Conservation (phyloP, 2,329 filamentous ascomycete species). For the Nothophoma quercina region DNA sequence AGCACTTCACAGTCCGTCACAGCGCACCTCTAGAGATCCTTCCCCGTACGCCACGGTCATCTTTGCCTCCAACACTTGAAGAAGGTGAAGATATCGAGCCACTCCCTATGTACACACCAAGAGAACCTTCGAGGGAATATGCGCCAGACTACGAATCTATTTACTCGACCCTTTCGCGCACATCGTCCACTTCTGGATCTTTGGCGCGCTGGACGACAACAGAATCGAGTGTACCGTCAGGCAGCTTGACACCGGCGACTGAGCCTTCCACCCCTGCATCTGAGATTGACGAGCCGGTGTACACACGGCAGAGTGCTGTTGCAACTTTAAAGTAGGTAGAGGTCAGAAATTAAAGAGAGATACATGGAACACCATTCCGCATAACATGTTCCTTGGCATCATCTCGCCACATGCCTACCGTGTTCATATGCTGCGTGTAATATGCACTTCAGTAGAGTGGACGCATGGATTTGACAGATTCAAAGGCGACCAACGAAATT, state of each 20-base stretch:
- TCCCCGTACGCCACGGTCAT: slow-evolving; percentile 29
- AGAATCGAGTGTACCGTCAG: slow-evolving; percentile 22
- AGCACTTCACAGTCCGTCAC: slow-evolving; percentile 37
- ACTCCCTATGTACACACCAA: slow-evolving; percentile 39
- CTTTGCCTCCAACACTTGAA: slow-evolving; percentile 14
- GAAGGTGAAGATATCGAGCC: slow-evolving; percentile 39
- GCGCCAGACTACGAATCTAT: slow-evolving; percentile 44
- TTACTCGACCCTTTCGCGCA: slow-evolving; percentile 30
- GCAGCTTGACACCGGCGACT: slow-evolving; percentile 12
- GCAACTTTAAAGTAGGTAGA: too few relatives aligned
- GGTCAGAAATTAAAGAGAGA: too few relatives aligned
- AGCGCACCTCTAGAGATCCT: slow-evolving; percentile 41
- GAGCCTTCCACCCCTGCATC: slow-evolving; percentile 20
- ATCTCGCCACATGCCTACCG: too few relatives aligned
- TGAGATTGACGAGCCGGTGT: slow-evolving; percentile 16
- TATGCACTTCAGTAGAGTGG: too few relatives aligned
- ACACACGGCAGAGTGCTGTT: background rate
- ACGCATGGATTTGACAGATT: background rate
- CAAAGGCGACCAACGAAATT: background rate
- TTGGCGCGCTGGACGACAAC: slow-evolving; percentile 15
- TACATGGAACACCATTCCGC: too few relatives aligned
- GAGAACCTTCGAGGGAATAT: slow-evolving; percentile 39
- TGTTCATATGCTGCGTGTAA: too few relatives aligned
- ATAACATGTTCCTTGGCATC: too few relatives aligned
- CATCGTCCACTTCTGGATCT: slow-evolving; percentile 23